These are phyloP conservation scores for Penicillium crystallinum DNA, from an alignment of 495 filamentous ascomycete species.

Conservation along the genomic window DNA sequence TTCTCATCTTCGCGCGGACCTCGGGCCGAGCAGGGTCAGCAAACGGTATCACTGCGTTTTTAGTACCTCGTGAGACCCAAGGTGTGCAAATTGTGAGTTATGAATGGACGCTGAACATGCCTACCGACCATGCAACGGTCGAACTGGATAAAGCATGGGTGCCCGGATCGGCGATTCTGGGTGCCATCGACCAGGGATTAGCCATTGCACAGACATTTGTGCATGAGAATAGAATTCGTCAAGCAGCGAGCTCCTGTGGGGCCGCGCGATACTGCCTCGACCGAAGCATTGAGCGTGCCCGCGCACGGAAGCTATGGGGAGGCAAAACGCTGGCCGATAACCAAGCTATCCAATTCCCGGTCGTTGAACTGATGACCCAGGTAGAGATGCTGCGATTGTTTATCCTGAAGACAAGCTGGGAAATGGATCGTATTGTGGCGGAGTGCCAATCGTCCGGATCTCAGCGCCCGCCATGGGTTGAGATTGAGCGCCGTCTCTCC, in stretches of 20 bases:
- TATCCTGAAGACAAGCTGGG: conserved; percentile 52
- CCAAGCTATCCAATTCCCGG: conserved; percentile 56
- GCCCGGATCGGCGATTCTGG: conserved; percentile 43
- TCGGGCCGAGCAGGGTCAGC: conserved; percentile 40
- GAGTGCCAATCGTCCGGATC: conserved; percentile 5
- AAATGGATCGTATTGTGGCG: conserved; percentile 52
- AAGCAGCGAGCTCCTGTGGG: conserved; percentile 55
- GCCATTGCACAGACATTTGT: conserved; percentile 57
- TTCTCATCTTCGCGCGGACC: conserved; percentile 54
- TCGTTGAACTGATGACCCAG: conserved; percentile 56
- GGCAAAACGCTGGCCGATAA: conserved; percentile 44
- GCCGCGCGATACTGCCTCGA: conserved; percentile 53
- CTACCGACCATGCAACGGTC: conserved; percentile 55
- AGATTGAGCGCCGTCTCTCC: conserved; percentile 49
- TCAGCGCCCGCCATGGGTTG: conserved; percentile 25
- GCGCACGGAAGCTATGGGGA: conserved; percentile 48
- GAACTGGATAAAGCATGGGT: conserved; percentile 46
- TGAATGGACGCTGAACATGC: conserved; percentile 61
- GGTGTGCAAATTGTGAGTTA: conserved; percentile 48
- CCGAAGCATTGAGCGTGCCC: conserved; percentile 48
- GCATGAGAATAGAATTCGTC: conserved; percentile 57
- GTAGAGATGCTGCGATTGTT: conserved; percentile 55
- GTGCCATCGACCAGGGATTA: conserved; percentile 42
- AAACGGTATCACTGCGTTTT: conserved; percentile 53
- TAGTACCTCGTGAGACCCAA: conserved; percentile 42